These are phyloP conservation scores for Clausena lansium DNA, from an alignment of 345 rosid genomes.

Conservation along the genomic window DNA sequence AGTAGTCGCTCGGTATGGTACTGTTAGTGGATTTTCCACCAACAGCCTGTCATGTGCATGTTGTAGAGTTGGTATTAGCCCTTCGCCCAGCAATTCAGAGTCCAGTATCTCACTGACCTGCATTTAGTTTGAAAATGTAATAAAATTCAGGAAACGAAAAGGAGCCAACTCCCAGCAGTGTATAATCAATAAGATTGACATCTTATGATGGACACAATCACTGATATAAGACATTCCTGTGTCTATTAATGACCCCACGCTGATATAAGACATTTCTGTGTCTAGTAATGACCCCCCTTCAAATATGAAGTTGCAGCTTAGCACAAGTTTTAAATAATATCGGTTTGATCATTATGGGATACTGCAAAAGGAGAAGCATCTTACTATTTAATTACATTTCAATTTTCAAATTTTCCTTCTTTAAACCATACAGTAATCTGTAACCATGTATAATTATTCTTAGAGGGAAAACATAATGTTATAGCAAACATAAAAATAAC, in stretches of 20 bases:
- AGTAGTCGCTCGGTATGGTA: conserved; percentile 75
- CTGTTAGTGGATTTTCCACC: conserved; percentile 71
- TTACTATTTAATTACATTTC: background rate
- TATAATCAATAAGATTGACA: background rate
- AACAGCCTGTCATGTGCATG: conserved; percentile 84
- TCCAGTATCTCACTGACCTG: conserved; percentile 97
- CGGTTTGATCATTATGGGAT: background rate
- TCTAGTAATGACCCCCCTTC: background rate
- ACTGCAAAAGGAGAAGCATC: background rate
- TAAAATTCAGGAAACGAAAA: background rate
- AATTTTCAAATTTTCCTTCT: background rate
- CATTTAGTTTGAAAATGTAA: background rate
- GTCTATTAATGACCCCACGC: background rate
- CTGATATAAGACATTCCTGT: background rate
- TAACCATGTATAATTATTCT: background rate
- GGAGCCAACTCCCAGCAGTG: background rate
- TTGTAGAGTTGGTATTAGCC: conserved; percentile 85
- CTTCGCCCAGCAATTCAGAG: conserved; percentile 94
- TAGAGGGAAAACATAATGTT: background rate
- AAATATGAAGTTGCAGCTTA: background rate
- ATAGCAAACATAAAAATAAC: background rate
- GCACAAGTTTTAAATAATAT: background rate
- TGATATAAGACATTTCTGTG: no score
- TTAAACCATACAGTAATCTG: background rate
- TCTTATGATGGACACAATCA: background rate